Base-by-base conservation (phyloP, 306 rosid species). In the Acacia confusa region DNA sequence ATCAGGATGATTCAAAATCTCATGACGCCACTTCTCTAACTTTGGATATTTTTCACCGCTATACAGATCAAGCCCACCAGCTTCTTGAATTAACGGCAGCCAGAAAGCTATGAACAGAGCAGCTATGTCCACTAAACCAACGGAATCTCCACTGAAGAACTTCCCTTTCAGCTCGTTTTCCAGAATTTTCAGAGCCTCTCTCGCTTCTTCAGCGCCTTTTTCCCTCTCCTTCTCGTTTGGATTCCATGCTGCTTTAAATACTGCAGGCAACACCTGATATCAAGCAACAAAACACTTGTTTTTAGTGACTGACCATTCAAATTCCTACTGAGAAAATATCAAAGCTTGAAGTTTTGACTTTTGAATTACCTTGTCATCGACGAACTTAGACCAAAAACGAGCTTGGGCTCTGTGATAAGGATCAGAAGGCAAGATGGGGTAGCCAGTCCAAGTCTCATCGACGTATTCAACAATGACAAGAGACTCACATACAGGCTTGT, bases 81-180 rank as follows among this genome's bases (percentile, higher is more conserved):
- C 52, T 47, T 91, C 79, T 76, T 89, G 85, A 17, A 84, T 0
- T 48, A 20, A 10, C n/a, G 77, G 78, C 9, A 79, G 48, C 92
- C 87, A 87, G 70, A 34, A 79, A 1, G 84, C 88, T 20, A 87
- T 2, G 70, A 74, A 71, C 27, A n/a, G 45, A 6, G 77, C 88
- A 9, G 66, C 82, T 71, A 91, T 86, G 60, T 91, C 91, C 20
- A 87, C 89, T 24, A 84, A 25, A 9, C 91, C 89, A 19, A 89
- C 2, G 0, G 55, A 72, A 15, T 87, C 87, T 65, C 91, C 92
- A n/a, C 88, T 92, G 58, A 91, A 91, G 76, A 81, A 91, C 61
- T 38, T 68, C 32, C 40, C 87, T 30, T 81, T 81, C 17, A 91
- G 79, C 72, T 91, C 91, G 2, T 87, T 79, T 63, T 91, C 90